Conservation (phyloP, 2,329 filamentous ascomycete species). For the Dendryphion nanum region DNA sequence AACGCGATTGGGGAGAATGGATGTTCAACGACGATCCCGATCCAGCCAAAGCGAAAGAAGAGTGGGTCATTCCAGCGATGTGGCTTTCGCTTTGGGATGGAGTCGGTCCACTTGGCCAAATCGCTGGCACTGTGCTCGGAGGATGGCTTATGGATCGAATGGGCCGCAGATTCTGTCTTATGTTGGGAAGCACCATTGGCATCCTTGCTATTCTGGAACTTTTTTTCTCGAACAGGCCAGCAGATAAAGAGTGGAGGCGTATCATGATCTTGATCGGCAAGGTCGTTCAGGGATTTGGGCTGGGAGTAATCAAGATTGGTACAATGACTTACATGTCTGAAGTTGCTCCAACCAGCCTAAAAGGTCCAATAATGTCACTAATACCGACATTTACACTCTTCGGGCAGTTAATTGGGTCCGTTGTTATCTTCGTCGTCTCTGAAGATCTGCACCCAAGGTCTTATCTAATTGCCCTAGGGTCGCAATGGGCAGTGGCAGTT, state of each 20-base stretch:
- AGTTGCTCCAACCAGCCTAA: constrained; percentile 41
- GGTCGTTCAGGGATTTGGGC: constrained; percentile 41
- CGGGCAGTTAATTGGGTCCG: constrained; percentile 45
- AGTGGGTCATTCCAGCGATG: constrained; percentile 37
- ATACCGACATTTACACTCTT: constrained; percentile 47
- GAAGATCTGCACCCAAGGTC: constrained; percentile 17
- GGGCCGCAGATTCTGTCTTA: constrained; percentile 40
- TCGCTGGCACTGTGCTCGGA: constrained; percentile 39
- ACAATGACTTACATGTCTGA: constrained; percentile 50
- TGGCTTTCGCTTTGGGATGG: constrained; percentile 50
- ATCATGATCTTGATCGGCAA: constrained; percentile 45
- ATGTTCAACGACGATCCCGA: background rate
- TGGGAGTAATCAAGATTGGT: constrained; percentile 44
- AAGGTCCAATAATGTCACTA: constrained; percentile 45
- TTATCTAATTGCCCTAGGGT: constrained; percentile 38
- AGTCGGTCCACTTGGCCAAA: constrained; percentile 39
- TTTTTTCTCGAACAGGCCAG: constrained; percentile 32
- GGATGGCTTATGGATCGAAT: constrained; percentile 43
- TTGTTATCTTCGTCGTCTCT: constrained; percentile 38
- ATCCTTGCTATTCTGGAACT: constrained; percentile 39
- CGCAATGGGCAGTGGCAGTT: constrained; percentile 41
- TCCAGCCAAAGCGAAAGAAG: constrained; percentile 1
- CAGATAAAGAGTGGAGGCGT: constrained; percentile 27
- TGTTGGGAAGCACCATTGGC: constrained; percentile 38
- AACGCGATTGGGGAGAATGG: constrained; percentile 50